Percentiles rank a stretch among this genome's conserved stretches.
Conservation (phyloP, 1,284 basidiomycete genomes). For the Pseudozyma hubeiensis region DNA sequence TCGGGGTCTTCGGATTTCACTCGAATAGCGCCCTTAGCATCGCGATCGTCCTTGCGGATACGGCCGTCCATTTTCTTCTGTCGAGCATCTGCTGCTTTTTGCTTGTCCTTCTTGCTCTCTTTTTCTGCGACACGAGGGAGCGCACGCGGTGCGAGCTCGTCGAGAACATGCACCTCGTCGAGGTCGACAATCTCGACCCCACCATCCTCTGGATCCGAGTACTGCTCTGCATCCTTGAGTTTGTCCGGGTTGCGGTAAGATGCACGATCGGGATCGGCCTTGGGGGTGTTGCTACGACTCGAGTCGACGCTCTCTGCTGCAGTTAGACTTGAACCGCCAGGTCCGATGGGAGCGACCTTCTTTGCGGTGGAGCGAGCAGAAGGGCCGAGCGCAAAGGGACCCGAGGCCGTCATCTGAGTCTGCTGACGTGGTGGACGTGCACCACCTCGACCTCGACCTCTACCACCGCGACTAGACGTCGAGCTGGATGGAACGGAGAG, state of each 20-base stretch:
- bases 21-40: slow-evolving; percentile 17
- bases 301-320: slow-evolving; percentile 13
- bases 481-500: slow-evolving; percentile 30
- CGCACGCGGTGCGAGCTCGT: slow-evolving; percentile 88
- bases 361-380: slow-evolving; percentile 73
- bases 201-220: slow-evolving; percentile 51
- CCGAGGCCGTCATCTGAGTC: slow-evolving; percentile 85
- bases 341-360: slow-evolving; percentile 33
- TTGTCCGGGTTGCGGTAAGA: slow-evolving; percentile 53
- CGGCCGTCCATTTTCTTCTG: slow-evolving; percentile 70
- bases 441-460: slow-evolving; percentile 52
- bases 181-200: slow-evolving; percentile 76
- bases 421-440: slow-evolving; percentile 38
- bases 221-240: slow-evolving; percentile 52
- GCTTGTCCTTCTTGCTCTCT: slow-evolving; percentile 60
- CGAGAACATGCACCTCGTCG: slow-evolving; percentile 81
- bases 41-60: slow-evolving; percentile 25
- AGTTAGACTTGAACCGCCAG: slow-evolving; percentile 34
- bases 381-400: slow-evolving; percentile 87
- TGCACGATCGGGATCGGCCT: slow-evolving; percentile 36
- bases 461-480: slow-evolving; percentile 13
- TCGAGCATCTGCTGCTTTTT: slow-evolving; percentile 65
- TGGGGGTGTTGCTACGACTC: slow-evolving; percentile 11
- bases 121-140: slow-evolving; percentile 72
- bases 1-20: slow-evolving; percentile 52